These are phyloP conservation scores for Polysphondylium violaceum DNA, from an alignment of 78 protist species.

Conservation along the genomic window DNA sequence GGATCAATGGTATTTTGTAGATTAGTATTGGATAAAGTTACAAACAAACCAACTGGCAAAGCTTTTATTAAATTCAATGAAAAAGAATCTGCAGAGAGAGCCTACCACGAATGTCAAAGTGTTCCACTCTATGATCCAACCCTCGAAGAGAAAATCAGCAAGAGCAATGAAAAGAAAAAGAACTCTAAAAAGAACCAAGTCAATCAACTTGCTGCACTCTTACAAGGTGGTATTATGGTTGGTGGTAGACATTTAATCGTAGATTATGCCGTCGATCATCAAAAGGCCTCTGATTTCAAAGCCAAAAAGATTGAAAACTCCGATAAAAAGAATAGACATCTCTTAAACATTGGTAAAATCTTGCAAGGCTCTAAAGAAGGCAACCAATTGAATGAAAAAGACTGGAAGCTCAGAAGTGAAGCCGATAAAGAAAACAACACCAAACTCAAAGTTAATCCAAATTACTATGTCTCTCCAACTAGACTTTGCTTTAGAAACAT, in stretches of 20 bases:
- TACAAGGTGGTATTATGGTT: slow-evolving; percentile 67
- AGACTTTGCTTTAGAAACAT: slow-evolving; percentile 60
- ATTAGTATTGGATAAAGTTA: slow-evolving; percentile 46
- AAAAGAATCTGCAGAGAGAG: slow-evolving; percentile 15
- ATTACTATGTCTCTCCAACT: slow-evolving; percentile 69
- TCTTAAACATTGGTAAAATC: slow-evolving; percentile 39
- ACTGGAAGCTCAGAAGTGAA: slow-evolving; percentile 46
- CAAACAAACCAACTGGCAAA: slow-evolving; percentile 59
- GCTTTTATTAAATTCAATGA: slow-evolving; percentile 53
- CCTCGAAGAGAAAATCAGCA: not conserved
- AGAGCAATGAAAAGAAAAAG: slow-evolving; percentile 8
- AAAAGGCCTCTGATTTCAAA: slow-evolving; percentile 44
- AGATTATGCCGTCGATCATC: slow-evolving; percentile 49
- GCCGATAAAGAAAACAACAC: slow-evolving; percentile 60
- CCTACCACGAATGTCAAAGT: slow-evolving; percentile 12
- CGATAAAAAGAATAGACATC: slow-evolving; percentile 32
- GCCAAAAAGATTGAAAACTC: slow-evolving; percentile 31
- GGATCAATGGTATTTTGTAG: slow-evolving; percentile 40
- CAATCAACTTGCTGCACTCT: slow-evolving; percentile 14
- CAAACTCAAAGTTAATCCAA: slow-evolving; percentile 63
- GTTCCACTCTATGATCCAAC: slow-evolving; percentile 42
- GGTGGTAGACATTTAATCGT: slow-evolving; percentile 53
- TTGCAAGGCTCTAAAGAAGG: slow-evolving; percentile 42
- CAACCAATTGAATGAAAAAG: slow-evolving; percentile 40
- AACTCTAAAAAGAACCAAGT: slow-evolving; percentile 33